Evolutionary conservation across 2,329 filamentous ascomycete species (phyloP), one percentile per base, ranked within the genome.

Genomic region (Sporothrix mexicana): DNA sequence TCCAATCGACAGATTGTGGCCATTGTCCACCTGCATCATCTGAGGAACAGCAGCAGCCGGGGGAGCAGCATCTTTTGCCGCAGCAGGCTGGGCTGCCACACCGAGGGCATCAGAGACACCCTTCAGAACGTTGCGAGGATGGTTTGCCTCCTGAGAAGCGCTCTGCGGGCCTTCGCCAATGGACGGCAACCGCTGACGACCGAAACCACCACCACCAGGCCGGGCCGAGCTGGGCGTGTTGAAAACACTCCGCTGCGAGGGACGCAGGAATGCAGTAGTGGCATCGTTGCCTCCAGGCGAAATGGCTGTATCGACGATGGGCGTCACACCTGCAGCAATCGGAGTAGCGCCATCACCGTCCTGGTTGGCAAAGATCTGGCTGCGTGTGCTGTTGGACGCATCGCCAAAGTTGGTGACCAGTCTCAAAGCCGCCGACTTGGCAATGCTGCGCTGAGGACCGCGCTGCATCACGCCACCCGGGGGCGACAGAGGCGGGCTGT

Each of bases 381-480:
- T 88, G 74, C 91, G 90, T 12, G 61, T 45, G 25, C 85, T 84
- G 4, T 83, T 83, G 62, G 23, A 53, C 15, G 66, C 66, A 68
- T 85, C 85, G 66, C 90, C 88, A 8, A 99, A 98, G 0, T 92
- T 91, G 0, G 96, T 98, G 77, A 98, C 97, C 1, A 98, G 88
- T 80, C 97, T 97, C 74, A 98, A 84, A 0, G 95, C 90, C 10
- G 94, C 93, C 41, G 92, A 91, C 83, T 97, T 97, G 13, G 91
- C 90, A 69, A 93, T 89, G 82, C 87, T 87, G 75, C 87, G 83
- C 79, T 88, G 85, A 70, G 88, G 87, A 1, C 88, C 88, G 74
- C 84, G 85, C 74, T 86, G 87, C 69, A 89, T 79, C 41, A 74
- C 9, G 30, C 88, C 89, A 0, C 30, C 30, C 30, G 92, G 92